Evolutionary conservation across 164 flowering plant genomes (phyloP), one percentile per base, ranked within the genome.

Genomic region (Aristolochia fimbriata): DNA sequence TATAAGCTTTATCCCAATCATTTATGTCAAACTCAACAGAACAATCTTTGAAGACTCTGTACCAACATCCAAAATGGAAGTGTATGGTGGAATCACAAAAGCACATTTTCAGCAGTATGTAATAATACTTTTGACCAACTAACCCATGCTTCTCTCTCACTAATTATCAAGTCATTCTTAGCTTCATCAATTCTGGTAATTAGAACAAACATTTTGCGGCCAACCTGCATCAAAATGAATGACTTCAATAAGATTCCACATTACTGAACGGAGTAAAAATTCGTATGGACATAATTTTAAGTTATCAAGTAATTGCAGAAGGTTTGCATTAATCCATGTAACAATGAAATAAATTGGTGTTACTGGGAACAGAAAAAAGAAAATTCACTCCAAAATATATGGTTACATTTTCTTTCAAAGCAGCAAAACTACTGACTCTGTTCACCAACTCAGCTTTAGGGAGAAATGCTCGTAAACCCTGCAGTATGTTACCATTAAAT

Each of bases 101-200:
- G 7, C 43, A 37, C 43, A 37, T 37, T 37, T 37, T 7, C 43
- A 37, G 43, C 30, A 27, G 30, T 27, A 37, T 37, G 43, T 11
- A 10, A 22, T 50, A n/a, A 64, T 24, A 37, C 51, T 43, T 27
- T 30, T 41, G 50, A 58, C 47, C 55, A 69, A 80, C 90, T 68
- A 15, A 89, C 98, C 98, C 98, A 93, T 59, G 96, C 96, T 68
- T 83, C 81, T 72, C 76, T 85, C 69, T 93, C 91, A 62, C 96
- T 93, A 57, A 93, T 75, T 69, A 93, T 82, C 46, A 93, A 75
- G 75, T 86, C 90, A 77, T 93, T 93, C 16, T 72, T 84, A 43
- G 63, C 68, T 74, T 87, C 96, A 71, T 89, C 82, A 62, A 83
- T 76, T 75, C 90, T 76, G 65, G 66, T 81, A 59, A 93, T 86